Conservation (phyloP, 257 asterid genomes). For the Vinca minor region DNA sequence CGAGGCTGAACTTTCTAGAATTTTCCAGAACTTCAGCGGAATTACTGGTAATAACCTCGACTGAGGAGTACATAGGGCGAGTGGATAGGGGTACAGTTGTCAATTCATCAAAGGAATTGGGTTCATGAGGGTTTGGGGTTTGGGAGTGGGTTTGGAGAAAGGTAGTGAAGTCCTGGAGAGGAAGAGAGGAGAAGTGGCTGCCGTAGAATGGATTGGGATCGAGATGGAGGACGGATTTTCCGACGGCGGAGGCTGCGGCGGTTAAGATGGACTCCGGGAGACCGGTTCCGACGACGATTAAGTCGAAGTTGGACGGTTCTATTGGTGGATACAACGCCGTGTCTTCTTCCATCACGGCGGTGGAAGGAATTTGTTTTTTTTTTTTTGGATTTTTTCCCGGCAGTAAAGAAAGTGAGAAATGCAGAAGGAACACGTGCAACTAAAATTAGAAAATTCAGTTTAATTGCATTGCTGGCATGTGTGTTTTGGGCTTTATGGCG, state of each 20-base stretch:
- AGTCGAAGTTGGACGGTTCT: conserved; percentile 74
- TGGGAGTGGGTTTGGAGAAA: conserved; percentile 47
- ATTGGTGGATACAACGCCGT: conserved; percentile 45
- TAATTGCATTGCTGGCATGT: too few relatives aligned
- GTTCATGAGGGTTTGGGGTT: conserved; percentile 10
- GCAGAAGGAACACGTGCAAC: too few relatives aligned
- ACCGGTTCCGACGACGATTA: conserved; percentile 77
- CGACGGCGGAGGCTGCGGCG: conserved; percentile 67
- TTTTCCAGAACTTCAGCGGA: conserved; percentile 41
- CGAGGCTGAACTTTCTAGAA: conserved; percentile 51
- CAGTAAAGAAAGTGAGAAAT: too few relatives aligned
- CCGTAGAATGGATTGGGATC: conserved; percentile 80
- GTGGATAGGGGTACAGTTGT: conserved; percentile 28
- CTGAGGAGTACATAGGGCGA: conserved; percentile 46
- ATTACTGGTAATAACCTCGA: conserved; percentile 40
- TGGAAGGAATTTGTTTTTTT: background rate
- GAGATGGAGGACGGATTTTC: conserved; percentile 76
- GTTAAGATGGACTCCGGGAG: conserved; percentile 74
- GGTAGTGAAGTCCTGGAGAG: conserved; percentile 45
- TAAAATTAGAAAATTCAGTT: too few relatives aligned
- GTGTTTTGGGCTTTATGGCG: too few relatives aligned
- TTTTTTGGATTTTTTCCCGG: background rate
- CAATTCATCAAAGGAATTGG: conserved; percentile 16
- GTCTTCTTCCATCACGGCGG: conserved; percentile 41
- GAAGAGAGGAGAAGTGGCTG: conserved; percentile 54